These are phyloP conservation scores for Fusarium sp. DNA, from an alignment of 2,329 filamentous ascomycete species.

Conservation along the genomic window DNA sequence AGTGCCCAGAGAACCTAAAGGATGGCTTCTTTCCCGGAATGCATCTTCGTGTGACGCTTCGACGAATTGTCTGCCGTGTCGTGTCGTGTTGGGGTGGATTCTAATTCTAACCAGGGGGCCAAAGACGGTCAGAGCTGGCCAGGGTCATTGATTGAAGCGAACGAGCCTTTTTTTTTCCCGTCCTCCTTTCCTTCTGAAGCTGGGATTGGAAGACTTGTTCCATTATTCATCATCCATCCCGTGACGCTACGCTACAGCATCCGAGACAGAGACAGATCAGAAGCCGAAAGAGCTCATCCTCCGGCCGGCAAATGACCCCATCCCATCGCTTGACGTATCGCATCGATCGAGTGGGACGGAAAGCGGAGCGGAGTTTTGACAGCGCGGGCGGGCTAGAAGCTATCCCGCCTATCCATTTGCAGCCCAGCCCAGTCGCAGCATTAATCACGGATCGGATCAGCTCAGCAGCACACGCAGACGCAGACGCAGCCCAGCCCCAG, in stretches of 20 bases:
- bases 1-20: neutral
- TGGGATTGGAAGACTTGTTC: neutral
- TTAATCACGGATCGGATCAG: constrained; percentile 1
- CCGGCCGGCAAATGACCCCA: constrained; percentile 5
- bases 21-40: neutral
- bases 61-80: neutral
- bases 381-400: constrained; percentile 1
- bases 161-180: constrained; percentile 10
- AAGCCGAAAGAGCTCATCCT: constrained; percentile 1
- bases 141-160: constrained; percentile 26
- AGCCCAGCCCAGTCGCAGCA: neutral
- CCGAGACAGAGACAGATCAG: neutral
- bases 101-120: neutral
- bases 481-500: neutral
- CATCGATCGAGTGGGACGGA: constrained; percentile 20
- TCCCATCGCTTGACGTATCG: constrained; percentile 7
- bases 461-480: neutral
- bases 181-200: constrained; percentile 8
- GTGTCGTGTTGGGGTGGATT: neutral
- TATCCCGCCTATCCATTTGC: neutral
- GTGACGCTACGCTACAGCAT: neutral
- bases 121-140: constrained; percentile 9
- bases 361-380: constrained; percentile 14
- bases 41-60: neutral
- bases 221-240: constrained; percentile 1